Conservation (phyloP, 805 yeast species). For the Spathaspora sp. region DNA sequence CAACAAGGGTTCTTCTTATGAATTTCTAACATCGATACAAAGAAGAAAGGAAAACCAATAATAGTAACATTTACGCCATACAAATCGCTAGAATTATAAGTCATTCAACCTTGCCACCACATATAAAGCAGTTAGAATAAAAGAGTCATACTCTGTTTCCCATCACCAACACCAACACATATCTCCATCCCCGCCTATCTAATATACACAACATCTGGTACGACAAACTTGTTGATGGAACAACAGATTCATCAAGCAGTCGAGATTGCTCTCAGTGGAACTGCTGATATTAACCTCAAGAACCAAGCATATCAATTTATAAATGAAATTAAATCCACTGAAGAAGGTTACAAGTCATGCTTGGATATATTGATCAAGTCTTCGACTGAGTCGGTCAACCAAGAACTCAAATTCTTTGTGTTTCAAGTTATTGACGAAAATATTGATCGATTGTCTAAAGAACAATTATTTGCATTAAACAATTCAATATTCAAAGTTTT, state of each 20-base stretch:
- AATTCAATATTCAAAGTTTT: conserved; percentile 46
- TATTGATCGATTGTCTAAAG: conserved; percentile 40
- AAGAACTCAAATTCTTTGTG: conserved; percentile 61
- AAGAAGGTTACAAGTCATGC: conserved; percentile 55
- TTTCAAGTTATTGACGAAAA: conserved; percentile 67
- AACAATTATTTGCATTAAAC: conserved; percentile 45
- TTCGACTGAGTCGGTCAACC: conserved; percentile 29
- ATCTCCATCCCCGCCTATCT: neutral
- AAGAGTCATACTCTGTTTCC: too few relatives aligned
- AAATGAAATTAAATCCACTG: conserved; percentile 49
- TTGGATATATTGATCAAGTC: conserved; percentile 40
- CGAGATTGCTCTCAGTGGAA: conserved; percentile 71
- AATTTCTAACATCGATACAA: neutral
- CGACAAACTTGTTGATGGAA: conserved; percentile 23
- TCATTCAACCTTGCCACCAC: neutral
- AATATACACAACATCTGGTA: neutral
- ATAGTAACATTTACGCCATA: too few relatives aligned
- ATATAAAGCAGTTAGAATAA: too few relatives aligned
- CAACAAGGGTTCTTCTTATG: neutral
- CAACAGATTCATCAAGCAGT: conserved; percentile 86
- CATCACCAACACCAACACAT: too few relatives aligned
- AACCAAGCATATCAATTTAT: conserved; percentile 53
- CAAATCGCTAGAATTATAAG: neutral
- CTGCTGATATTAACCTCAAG: conserved; percentile 58
- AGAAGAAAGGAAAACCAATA: neutral